phyloP scores from a whole-genome alignment of 345 rosid genomes.

The Turnera subulata region DNA sequence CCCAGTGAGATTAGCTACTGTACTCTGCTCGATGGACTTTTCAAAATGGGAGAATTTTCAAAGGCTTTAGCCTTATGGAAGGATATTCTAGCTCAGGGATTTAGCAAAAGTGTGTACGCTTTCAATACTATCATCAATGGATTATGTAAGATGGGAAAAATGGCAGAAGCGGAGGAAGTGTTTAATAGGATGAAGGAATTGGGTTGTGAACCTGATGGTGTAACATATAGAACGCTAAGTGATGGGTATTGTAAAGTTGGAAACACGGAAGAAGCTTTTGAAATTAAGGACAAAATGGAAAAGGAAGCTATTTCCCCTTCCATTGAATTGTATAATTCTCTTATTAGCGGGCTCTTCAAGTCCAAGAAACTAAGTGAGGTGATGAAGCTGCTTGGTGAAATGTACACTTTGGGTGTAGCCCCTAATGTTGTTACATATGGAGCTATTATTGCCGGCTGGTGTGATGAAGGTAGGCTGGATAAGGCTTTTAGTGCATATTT shows the following conservation, averaged over 20 bases:
- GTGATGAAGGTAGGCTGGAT: constrained; percentile 55
- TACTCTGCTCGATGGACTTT: constrained; percentile 60
- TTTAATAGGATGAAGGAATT: constrained; percentile 46
- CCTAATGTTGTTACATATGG: constrained; percentile 61
- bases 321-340: constrained; percentile 61
- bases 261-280: constrained; percentile 57
- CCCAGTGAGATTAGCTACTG: constrained; percentile 59
- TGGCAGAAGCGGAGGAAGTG: constrained; percentile 65
- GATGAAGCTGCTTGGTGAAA: constrained; percentile 44
- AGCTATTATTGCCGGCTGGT: constrained; percentile 59
- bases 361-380: constrained; percentile 35
- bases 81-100: constrained; percentile 59
- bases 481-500: constrained; percentile 51
- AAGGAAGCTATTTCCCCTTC: constrained; percentile 43
- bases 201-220: constrained; percentile 60
- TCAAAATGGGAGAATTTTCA: constrained; percentile 64
- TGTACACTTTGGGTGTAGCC: constrained; percentile 32
- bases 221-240: constrained; percentile 62
- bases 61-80: constrained; percentile 64
- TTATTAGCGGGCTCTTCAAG: constrained; percentile 49
- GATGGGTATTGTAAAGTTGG: constrained; percentile 77
- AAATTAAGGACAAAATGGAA: constrained; percentile 47
- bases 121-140: constrained; percentile 79
- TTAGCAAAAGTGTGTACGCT: constrained; percentile 39
- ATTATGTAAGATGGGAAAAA: constrained; percentile 58